Evolutionary conservation across 2,329 filamentous ascomycete genomes (phyloP).

Genomic region (Pezicula radicicola): DNA sequence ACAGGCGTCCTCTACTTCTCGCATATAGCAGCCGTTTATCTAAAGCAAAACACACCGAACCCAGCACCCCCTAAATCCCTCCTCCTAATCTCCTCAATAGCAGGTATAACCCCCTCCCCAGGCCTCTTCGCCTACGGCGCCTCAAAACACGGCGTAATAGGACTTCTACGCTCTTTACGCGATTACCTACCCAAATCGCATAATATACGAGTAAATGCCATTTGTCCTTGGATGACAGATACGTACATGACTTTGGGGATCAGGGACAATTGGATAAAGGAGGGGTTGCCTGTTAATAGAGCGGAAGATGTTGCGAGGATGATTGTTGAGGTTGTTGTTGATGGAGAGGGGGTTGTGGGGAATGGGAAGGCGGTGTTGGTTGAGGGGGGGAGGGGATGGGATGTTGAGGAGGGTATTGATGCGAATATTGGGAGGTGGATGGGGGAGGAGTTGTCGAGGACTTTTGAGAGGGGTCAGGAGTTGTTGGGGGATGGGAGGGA

Average conservation of each 20-base stretch:
- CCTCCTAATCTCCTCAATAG: conserved; percentile 42
- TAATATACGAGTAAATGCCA: conserved; percentile 50
- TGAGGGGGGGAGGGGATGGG: conserved; percentile 15
- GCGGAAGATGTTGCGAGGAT: conserved; percentile 44
- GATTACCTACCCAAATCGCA: conserved; percentile 29
- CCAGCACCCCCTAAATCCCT: conserved; percentile 6
- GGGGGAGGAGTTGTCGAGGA: conserved; percentile 8
- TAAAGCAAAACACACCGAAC: not conserved
- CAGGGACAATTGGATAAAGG: conserved; percentile 32
- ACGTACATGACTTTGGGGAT: conserved; percentile 37
- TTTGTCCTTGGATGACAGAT: conserved; percentile 54
- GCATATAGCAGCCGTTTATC: conserved; percentile 11
- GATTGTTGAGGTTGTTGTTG: conserved; percentile 45
- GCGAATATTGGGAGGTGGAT: conserved; percentile 9
- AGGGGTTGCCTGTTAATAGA: conserved; percentile 25
- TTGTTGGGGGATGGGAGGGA: conserved; percentile 9
- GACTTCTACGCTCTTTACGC: conserved; percentile 45
- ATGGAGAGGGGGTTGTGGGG: conserved; percentile 27
- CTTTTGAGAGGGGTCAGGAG: conserved; percentile 7
- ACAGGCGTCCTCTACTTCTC: conserved; percentile 13
- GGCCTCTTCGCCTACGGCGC: conserved; percentile 6
- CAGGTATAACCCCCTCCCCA: conserved; percentile 35
- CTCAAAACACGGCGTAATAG: conserved; percentile 49
- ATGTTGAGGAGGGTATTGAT: conserved; percentile 13
- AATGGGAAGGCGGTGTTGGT: conserved; percentile 51